Conservation (phyloP, 495 filamentous ascomycete species). For the Aspergillus indologenus region DNA sequence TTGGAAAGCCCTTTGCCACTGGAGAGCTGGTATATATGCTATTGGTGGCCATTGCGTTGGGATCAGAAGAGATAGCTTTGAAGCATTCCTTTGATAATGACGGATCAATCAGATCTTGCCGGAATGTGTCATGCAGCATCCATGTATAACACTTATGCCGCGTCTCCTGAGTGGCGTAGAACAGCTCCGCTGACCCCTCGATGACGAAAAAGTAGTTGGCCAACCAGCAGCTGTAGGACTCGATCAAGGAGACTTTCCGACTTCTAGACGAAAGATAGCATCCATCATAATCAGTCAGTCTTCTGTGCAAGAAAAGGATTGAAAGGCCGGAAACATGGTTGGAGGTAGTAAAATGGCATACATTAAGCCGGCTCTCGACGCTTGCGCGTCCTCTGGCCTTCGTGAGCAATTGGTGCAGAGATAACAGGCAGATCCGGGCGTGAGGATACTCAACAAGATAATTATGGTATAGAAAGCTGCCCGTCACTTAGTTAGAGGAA, state of each 20-base stretch:
- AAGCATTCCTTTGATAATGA: constrained; percentile 9
- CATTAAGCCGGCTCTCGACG: not conserved
- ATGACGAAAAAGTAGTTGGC: constrained; percentile 18
- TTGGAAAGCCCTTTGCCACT: constrained; percentile 51
- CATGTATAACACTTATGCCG: constrained; percentile 13
- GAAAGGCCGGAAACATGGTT: constrained; percentile 3
- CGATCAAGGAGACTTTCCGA: constrained; percentile 5
- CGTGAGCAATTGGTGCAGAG: not conserved
- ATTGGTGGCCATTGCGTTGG: constrained; percentile 29
- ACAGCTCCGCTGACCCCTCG: not conserved
- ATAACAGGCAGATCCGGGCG: not conserved
- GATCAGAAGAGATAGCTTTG: not conserved
- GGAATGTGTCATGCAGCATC: constrained; percentile 9
- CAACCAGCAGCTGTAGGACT: constrained; percentile 17
- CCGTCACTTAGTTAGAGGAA: constrained; percentile 3
- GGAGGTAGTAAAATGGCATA: constrained; percentile 1
- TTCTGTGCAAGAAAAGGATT: not conserved
- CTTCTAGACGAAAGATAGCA: constrained; percentile 11
- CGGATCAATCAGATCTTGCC: constrained; percentile 6
- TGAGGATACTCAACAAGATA: not conserved
- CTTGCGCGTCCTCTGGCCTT: not conserved
- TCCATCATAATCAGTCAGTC: constrained; percentile 3
- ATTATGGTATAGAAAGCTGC: not conserved
- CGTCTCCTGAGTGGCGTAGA: not conserved
- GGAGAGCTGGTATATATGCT: constrained; percentile 20